These are phyloP conservation scores for Trypanosoma scelopori DNA, from an alignment of 208 protist genomes.

Conservation along the genomic window DNA sequence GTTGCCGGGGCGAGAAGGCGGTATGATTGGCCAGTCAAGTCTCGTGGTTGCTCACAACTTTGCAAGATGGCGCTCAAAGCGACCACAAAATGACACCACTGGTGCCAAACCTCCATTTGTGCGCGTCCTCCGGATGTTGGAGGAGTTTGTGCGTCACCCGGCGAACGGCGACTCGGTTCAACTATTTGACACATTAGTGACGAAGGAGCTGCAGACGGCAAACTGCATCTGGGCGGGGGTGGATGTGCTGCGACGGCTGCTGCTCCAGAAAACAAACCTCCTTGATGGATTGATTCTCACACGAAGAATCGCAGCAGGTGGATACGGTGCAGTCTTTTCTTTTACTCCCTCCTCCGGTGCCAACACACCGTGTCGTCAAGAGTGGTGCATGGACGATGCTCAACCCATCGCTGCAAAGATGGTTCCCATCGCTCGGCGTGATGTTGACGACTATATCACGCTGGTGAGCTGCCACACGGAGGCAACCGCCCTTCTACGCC, in stretches of 20 bases:
- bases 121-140: constrained; percentile 2
- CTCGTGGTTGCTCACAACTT: neutral
- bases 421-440: constrained; percentile 49
- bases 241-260: constrained; percentile 58
- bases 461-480: constrained; percentile 72
- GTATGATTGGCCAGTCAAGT: constrained; percentile 30
- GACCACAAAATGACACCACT: neutral
- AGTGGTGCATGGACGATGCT: neutral
- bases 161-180: constrained; percentile 2
- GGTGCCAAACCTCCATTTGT: neutral
- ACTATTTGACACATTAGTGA: constrained; percentile 13
- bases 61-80: neutral
- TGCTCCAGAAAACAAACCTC: constrained; percentile 36
- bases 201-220: neutral
- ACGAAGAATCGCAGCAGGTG: constrained; percentile 63
- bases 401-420: constrained; percentile 60
- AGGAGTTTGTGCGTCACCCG: neutral
- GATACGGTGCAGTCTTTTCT: constrained; percentile 64
- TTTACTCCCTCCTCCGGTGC: constrained; percentile 14
- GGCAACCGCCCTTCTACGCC: constrained; percentile 60
- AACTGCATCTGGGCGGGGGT: constrained; percentile 30
- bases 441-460: constrained; percentile 41
- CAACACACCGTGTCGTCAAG: neutral
- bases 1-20: constrained; percentile 52
- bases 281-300: constrained; percentile 32